Base-by-base conservation (phyloP, 1,139 yeast species). In the Pneumocystis wakefieldiae region DNA sequence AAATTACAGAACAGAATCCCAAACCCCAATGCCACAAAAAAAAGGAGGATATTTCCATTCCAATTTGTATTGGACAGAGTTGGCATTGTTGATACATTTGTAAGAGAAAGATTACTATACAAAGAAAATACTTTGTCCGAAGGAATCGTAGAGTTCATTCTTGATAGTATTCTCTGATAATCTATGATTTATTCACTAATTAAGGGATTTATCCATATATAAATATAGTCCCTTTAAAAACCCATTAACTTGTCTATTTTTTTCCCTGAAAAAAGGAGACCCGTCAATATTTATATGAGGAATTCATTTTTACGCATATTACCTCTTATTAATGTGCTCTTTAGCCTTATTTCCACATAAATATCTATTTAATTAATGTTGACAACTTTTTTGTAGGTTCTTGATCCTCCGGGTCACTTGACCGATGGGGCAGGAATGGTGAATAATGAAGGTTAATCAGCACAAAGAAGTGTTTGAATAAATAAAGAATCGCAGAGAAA, bases 21-120 rank as follows among this genome's bases (percentile, higher is more conserved):
- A 60, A 75, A 68, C 0, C 76, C 78, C 5, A 75, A 70, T 12
- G 77, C 77, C 36, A 75, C 74, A 63, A 75, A 75, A 67, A 75
- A 75, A 32, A 75, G 66, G 53, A 72, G 65, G 15, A 48, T 48
- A 48, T 48, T 48, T 15, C 55, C 55, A 48, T 48, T 48, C 55
- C 55, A 48, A 12, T 29, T 29, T 7, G 55, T 48, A 15, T 48
- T 48, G 1, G 55, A 24, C 10, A 48, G 14, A 12, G 55, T 4
- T 2, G 55, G 55, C 24, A 48, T n/a, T 24, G 24, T 12, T 48
- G 55, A 24, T 48, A 29, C 19, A 48, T 24, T 48, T 24, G 55
- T 17, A 10, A 12, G 28, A 24, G 55, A 12, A 24, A n/a, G n/a
- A 19, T 19, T 19, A 19, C 8, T 28, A 12, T 32, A 32, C 35